phyloP scores from a whole-genome alignment of 2,329 filamentous ascomycete genomes.

The Exophiala alcalophila region DNA sequence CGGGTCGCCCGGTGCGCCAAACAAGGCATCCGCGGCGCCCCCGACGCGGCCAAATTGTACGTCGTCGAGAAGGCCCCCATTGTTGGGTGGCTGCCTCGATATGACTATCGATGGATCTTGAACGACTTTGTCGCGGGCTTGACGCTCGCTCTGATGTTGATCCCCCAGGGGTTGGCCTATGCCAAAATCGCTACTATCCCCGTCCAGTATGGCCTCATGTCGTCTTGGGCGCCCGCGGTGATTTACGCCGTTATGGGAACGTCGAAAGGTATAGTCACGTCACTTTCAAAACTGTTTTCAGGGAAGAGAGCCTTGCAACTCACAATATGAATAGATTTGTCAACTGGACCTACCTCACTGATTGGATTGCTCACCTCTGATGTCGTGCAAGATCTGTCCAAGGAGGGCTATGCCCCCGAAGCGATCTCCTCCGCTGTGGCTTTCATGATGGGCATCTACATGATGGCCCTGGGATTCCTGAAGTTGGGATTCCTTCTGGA shows the following conservation, averaged over 20 bases:
- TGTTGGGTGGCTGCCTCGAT: constrained; percentile 61
- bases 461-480: constrained; percentile 58
- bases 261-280: constrained; percentile 51
- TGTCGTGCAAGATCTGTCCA: constrained; percentile 53
- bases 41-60: constrained; percentile 55
- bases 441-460: constrained; percentile 62
- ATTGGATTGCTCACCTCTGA: constrained; percentile 63
- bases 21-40: constrained; percentile 42
- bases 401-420: constrained; percentile 52
- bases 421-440: constrained; percentile 61
- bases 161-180: constrained; percentile 61
- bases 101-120: constrained; percentile 59
- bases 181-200: constrained; percentile 62
- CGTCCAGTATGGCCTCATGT: constrained; percentile 59
- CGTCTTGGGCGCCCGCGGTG: constrained; percentile 57
- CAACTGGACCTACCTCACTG: constrained; percentile 62
- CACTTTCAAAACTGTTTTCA: neutral
- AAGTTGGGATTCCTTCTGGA: constrained; percentile 65
- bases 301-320: constrained; percentile 3
- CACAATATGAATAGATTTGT: constrained; percentile 46
- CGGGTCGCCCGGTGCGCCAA: constrained; percentile 17
- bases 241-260: constrained; percentile 61
- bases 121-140: constrained; percentile 62
- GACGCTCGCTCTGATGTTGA: constrained; percentile 59
- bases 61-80: constrained; percentile 60